Conservation (phyloP, 495 filamentous ascomycete genomes). For the Rhypophila decipiens region DNA sequence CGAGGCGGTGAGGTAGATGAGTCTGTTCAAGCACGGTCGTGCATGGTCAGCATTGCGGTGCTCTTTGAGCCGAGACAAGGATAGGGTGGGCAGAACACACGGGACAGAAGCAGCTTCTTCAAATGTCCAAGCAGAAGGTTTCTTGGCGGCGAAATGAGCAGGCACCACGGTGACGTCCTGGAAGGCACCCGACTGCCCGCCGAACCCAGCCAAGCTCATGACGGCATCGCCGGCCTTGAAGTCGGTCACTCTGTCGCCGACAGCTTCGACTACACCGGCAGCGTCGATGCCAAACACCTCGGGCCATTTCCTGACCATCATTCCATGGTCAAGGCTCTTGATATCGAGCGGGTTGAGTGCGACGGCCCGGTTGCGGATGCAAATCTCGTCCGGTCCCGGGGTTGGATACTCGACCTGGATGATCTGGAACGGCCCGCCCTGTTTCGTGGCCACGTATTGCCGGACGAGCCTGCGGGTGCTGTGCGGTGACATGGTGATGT, state of each 20-base stretch:
- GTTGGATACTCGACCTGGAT: conserved; percentile 13
- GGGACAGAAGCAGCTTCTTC: conserved; percentile 37
- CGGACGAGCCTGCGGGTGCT: conserved; percentile 3
- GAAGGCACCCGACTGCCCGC: conserved; percentile 26
- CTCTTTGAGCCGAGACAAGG: not conserved
- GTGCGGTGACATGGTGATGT: too few relatives aligned
- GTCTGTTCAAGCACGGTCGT: conserved; percentile 14
- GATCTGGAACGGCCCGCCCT: conserved; percentile 9
- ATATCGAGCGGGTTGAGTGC: conserved; percentile 34
- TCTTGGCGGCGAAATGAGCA: conserved; percentile 31
- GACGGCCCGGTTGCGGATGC: conserved; percentile 29
- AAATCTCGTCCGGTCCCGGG: conserved; percentile 25
- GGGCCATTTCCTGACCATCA: conserved; percentile 27
- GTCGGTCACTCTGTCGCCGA: conserved; percentile 21
- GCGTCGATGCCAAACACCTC: conserved; percentile 33
- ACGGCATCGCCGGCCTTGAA: conserved; percentile 37
- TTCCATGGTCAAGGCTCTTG: conserved; percentile 29
- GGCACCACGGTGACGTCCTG: conserved; percentile 33
- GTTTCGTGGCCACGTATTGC: conserved; percentile 6
- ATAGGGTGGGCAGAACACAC: conserved; percentile 14
- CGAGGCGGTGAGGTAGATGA: conserved; percentile 34
- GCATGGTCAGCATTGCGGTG: not conserved
- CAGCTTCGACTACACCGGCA: conserved; percentile 30
- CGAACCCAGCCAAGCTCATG: conserved; percentile 17
- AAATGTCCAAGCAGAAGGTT: conserved; percentile 30